Evolutionary conservation across 2,329 filamentous ascomycete genomes (phyloP).

Genomic region (Ophiostoma novo-ulmi): DNA sequence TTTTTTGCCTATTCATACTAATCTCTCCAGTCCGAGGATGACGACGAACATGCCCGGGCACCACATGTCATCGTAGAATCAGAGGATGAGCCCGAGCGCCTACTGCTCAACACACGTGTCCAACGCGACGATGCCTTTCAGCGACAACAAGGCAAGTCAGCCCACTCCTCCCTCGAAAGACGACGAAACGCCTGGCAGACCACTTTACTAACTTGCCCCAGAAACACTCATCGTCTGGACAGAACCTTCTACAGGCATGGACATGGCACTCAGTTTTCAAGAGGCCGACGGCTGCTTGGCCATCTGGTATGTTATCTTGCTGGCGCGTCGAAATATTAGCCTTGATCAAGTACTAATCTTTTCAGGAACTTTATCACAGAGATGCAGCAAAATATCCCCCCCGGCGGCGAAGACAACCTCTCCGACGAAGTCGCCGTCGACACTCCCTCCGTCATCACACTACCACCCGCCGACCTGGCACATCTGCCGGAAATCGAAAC

Average conservation of each 20-base stretch:
- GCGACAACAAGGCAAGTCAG: constrained; percentile 80
- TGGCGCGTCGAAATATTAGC: neutral
- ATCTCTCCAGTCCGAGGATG: constrained; percentile 43
- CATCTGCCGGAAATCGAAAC: constrained; percentile 80
- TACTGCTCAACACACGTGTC: constrained; percentile 84
- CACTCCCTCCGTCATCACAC: constrained; percentile 60
- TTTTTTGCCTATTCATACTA: constrained; percentile 18
- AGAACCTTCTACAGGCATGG: constrained; percentile 72
- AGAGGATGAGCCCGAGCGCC: constrained; percentile 79
- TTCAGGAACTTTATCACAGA: constrained; percentile 83
- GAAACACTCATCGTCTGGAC: constrained; percentile 99
- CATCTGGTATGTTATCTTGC: constrained; percentile 66
- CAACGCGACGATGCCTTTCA: constrained; percentile 94
- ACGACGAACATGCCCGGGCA: constrained; percentile 61
- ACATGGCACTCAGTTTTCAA: constrained; percentile 98
- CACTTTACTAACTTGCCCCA: constrained; percentile 38
- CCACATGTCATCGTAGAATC: constrained; percentile 86
- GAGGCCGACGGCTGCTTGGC: constrained; percentile 88
- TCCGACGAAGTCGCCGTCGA: constrained; percentile 83
- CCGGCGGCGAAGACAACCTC: constrained; percentile 67
- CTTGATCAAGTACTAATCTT: neutral
- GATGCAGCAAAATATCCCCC: constrained; percentile 66
- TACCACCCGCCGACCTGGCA: constrained; percentile 75
- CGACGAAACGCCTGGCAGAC: neutral
- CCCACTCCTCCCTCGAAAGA: neutral